phyloP scores from a whole-genome alignment of 495 filamentous ascomycete species.

The Podospora australis region DNA sequence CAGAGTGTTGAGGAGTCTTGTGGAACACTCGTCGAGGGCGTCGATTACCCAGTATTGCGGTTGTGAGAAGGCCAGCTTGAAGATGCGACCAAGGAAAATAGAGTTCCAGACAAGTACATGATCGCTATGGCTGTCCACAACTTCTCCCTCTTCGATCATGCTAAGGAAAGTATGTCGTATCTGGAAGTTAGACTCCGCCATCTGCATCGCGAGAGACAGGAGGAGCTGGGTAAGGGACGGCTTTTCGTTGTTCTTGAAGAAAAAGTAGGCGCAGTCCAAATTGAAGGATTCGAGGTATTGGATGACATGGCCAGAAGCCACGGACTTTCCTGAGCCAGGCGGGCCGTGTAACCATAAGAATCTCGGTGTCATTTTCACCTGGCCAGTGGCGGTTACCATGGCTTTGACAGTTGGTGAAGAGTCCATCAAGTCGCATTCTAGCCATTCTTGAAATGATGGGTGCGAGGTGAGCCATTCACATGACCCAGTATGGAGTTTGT shows the following conservation, averaged over 20 bases:
- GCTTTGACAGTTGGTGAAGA: constrained; percentile 4
- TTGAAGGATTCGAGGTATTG: constrained; percentile 13
- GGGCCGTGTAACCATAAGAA: constrained; percentile 24
- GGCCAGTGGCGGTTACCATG: not conserved
- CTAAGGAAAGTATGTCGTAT: constrained; percentile 15
- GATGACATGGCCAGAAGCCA: constrained; percentile 16
- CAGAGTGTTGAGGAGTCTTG: constrained; percentile 8
- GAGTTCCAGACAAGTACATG: constrained; percentile 22
- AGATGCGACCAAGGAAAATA: constrained; percentile 18
- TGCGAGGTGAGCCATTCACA: constrained; percentile 19
- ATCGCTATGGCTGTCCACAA: constrained; percentile 12
- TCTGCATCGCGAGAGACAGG: constrained; percentile 20
- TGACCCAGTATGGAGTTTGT: constrained; percentile 17
- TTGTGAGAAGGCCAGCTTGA: constrained; percentile 13
- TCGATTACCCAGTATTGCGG: constrained; percentile 26
- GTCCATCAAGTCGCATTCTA: constrained; percentile 11
- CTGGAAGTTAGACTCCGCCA: constrained; percentile 19
- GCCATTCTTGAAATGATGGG: constrained; percentile 14
- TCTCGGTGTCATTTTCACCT: not conserved
- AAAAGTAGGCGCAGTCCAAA: constrained; percentile 17
- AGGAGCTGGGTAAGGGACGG: constrained; percentile 2
- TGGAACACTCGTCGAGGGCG: constrained; percentile 18
- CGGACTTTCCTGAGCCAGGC: constrained; percentile 23
- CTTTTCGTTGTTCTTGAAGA: constrained; percentile 16
- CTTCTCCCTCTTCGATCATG: constrained; percentile 16